Evolutionary conservation across 257 asterid species (phyloP).

Genomic region (Rauvolfia tetraphylla): DNA sequence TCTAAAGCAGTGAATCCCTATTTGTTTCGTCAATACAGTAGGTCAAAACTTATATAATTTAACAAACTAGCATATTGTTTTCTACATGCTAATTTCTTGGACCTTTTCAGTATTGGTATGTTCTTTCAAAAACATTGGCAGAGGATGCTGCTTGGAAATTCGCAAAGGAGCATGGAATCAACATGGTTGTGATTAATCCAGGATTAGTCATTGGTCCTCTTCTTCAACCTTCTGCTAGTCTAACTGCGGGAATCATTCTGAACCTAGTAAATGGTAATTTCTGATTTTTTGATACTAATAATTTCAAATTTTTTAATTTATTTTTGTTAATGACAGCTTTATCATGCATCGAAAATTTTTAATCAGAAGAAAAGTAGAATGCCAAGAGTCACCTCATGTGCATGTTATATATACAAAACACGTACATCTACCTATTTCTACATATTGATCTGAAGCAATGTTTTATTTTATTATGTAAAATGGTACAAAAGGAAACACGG

Average conservation of each 20-base stretch:
- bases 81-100: background rate
- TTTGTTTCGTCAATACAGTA: too few species aligned
- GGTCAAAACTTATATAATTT: too few species aligned
- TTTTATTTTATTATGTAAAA: too few species aligned
- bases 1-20: too few species aligned
- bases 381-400: background rate
- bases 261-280: constrained; percentile 11
- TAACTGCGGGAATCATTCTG: background rate
- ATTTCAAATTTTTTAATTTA: background rate
- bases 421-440: background rate
- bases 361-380: background rate
- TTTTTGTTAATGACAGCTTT: background rate
- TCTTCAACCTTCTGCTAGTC: constrained; percentile 38
- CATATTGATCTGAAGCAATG: too few species aligned
- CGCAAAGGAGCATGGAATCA: constrained; percentile 43
- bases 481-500: background rate
- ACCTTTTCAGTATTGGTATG: constrained; percentile 38
- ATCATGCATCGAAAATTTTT: background rate
- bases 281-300: background rate
- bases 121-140: constrained; percentile 58
- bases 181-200: constrained; percentile 52
- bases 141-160: constrained; percentile 61
- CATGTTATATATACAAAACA: background rate
- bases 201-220: constrained; percentile 56
- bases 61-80: background rate